A percentile compares a stretch with the other conserved stretches of the same genome.
phyloP scores from a whole-genome alignment of 1,284 basidiomycete genomes.

The Athelia sp. region DNA sequence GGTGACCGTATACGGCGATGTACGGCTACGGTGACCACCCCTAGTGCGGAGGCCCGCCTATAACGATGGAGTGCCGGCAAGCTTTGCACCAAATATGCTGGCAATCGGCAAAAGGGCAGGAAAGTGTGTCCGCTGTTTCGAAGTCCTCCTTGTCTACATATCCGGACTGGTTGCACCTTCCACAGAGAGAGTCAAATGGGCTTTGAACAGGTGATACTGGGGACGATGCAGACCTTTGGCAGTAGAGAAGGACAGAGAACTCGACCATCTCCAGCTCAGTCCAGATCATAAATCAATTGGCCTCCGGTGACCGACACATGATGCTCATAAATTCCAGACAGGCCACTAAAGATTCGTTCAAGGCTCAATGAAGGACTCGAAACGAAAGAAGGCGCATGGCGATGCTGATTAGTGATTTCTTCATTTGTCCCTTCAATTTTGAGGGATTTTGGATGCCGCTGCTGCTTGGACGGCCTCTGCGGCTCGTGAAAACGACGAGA shows the following conservation, averaged over 20 bases:
- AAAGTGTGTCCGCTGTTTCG: conserved; percentile 31
- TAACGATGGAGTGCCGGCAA: conserved; percentile 32
- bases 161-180: conserved; percentile 39
- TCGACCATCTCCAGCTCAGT: conserved; percentile 49
- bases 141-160: conserved; percentile 47
- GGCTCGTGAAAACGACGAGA: too few relatives aligned
- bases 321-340: too few relatives aligned
- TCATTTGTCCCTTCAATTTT: too few relatives aligned
- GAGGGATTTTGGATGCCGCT: too few relatives aligned
- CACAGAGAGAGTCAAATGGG: neutral
- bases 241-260: conserved; percentile 49
- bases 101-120: conserved; percentile 42
- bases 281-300: conserved; percentile 38
- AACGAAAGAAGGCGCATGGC: too few relatives aligned
- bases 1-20: conserved; percentile 29
- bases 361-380: too few relatives aligned
- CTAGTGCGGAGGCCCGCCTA: conserved; percentile 36
- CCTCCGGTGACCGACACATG: too few relatives aligned
- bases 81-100: too few relatives aligned
- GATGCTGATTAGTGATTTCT: too few relatives aligned
- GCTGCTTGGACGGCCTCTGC: too few relatives aligned
- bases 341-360: too few relatives aligned
- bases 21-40: conserved; percentile 47
- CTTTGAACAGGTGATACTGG: neutral
- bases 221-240: conserved; percentile 33